Evolutionary conservation across 768 basidiomycete genomes (phyloP).

Genomic region (Lactifluus hygrophoroides): DNA sequence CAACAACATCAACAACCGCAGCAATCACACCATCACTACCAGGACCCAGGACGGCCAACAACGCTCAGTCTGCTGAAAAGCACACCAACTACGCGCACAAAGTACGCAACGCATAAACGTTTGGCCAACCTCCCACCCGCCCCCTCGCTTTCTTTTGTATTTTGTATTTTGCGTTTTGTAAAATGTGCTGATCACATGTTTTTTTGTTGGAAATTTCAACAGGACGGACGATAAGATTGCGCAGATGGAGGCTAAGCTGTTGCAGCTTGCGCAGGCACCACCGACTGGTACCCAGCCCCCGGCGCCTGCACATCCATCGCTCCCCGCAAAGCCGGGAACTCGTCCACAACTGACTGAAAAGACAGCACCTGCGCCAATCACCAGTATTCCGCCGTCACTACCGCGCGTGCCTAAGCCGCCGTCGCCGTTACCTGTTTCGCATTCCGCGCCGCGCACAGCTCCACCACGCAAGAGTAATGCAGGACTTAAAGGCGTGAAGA

Average conservation of each 20-base stretch:
- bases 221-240: slow-evolving; percentile 89
- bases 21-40: background rate
- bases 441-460: background rate
- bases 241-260: slow-evolving; percentile 90
- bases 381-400: background rate
- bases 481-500: slow-evolving; percentile 24
- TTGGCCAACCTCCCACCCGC: background rate
- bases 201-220: slow-evolving; percentile 6
- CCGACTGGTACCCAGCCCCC: slow-evolving; percentile 14
- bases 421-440: background rate
- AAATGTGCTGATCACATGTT: background rate
- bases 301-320: slow-evolving; percentile 29
- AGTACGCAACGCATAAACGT: slow-evolving; percentile 34
- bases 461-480: slow-evolving; percentile 8
- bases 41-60: slow-evolving; percentile 63
- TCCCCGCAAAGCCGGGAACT: slow-evolving; percentile 4
- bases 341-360: background rate
- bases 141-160: background rate
- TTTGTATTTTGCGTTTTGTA: no score
- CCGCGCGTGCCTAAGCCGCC: slow-evolving; percentile 7
- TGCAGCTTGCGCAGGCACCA: slow-evolving; percentile 50
- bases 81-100: slow-evolving; percentile 38
- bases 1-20: background rate
- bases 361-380: background rate
- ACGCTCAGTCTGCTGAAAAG: slow-evolving; percentile 84